These are phyloP conservation scores for Boletellus ananiceps DNA, from an alignment of 768 basidiomycete species.

Conservation along the genomic window DNA sequence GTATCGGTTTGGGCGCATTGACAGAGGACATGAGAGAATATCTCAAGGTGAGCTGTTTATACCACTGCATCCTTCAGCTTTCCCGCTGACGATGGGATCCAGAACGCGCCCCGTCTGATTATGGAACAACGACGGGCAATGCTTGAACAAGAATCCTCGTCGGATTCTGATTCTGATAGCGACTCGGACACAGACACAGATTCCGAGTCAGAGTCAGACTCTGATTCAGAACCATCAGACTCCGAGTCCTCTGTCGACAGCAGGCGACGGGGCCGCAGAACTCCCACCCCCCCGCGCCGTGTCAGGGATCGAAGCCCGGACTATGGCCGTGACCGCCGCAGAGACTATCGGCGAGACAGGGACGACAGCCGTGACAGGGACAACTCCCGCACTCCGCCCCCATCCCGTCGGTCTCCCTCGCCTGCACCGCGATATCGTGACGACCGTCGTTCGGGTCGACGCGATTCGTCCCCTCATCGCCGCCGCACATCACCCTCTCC, in stretches of 20 bases:
- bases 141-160: slow-evolving; percentile 62
- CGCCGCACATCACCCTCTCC: slow-evolving; percentile 22
- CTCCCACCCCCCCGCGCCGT: slow-evolving; percentile 31
- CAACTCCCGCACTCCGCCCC: slow-evolving; percentile 34
- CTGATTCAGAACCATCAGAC: slow-evolving; percentile 36
- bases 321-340: slow-evolving; percentile 17
- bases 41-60: slow-evolving; percentile 60
- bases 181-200: slow-evolving; percentile 26
- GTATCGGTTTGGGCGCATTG: slow-evolving; percentile 81
- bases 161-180: slow-evolving; percentile 34
- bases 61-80: background rate
- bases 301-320: slow-evolving; percentile 24
- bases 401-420: slow-evolving; percentile 26
- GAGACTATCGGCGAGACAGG: slow-evolving; percentile 3
- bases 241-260: slow-evolving; percentile 36
- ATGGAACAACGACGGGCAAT: slow-evolving; percentile 92
- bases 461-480: slow-evolving; percentile 24
- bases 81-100: slow-evolving; percentile 6
- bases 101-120: slow-evolving; percentile 91
- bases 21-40: slow-evolving; percentile 98
- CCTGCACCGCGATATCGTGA: slow-evolving; percentile 26
- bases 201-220: slow-evolving; percentile 37
- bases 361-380: slow-evolving; percentile 23
- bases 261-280: slow-evolving; percentile 25
- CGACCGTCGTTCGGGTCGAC: slow-evolving; percentile 19